A percentile compares a stretch with the other conserved stretches of the same genome.
Evolutionary conservation across 2,329 filamentous ascomycete species (phyloP).

Genomic region (Apiospora saccharicola): DNA sequence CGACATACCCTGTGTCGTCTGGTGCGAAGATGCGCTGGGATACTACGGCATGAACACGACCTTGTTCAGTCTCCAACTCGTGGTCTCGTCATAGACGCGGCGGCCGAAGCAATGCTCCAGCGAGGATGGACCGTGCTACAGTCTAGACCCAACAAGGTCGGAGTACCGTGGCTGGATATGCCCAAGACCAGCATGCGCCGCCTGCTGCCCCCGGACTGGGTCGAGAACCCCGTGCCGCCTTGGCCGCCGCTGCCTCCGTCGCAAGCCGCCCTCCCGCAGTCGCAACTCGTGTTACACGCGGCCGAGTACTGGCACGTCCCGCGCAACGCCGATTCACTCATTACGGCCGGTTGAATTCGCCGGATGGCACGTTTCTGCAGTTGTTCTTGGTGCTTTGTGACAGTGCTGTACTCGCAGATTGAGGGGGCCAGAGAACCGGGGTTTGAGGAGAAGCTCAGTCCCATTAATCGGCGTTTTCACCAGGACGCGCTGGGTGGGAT

Average conservation of each 20-base stretch:
- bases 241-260: background rate
- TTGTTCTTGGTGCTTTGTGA: background rate
- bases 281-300: background rate
- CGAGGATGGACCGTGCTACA: background rate
- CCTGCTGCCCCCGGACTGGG: background rate
- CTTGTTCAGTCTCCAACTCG: background rate
- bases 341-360: background rate
- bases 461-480: background rate
- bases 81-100: background rate
- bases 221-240: background rate
- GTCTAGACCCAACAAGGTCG: background rate
- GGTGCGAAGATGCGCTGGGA: background rate
- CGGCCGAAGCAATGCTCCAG: background rate
- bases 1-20: background rate
- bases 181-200: background rate
- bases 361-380: background rate
- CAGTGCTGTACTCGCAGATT: background rate
- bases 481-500: background rate
- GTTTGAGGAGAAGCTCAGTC: background rate
- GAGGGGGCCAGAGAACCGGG: background rate
- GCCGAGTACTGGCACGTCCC: background rate
- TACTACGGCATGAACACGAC: background rate
- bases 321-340: background rate
- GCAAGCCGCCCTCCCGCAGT: background rate
- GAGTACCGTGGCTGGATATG: background rate